Conservation (phyloP, 1,284 basidiomycete species). For the Chiua sp. region DNA sequence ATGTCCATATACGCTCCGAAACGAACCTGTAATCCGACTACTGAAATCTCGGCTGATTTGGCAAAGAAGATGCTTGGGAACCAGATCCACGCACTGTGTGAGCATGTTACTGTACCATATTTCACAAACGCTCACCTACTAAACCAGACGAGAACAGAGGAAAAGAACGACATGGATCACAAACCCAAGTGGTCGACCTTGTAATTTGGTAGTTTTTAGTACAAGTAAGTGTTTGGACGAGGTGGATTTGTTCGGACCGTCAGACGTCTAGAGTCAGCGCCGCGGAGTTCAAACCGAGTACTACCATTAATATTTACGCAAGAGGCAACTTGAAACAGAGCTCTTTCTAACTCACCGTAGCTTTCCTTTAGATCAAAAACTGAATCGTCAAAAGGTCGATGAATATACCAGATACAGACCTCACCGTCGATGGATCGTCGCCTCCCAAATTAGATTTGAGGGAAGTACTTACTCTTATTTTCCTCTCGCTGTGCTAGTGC, state of each 20-base stretch:
- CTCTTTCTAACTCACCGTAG: too few species aligned
- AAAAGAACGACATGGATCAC: slow-evolving; percentile 52
- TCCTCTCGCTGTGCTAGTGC: neutral
- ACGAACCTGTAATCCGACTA: slow-evolving; percentile 89
- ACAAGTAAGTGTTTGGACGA: too few species aligned
- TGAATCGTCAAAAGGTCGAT: too few species aligned
- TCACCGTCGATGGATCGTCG: too few species aligned
- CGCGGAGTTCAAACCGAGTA: slow-evolving; percentile 20
- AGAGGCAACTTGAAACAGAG: too few species aligned
- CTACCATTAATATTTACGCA: too few species aligned
- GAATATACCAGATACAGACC: too few species aligned
- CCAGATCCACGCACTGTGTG: neutral
- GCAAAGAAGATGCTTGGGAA: slow-evolving; percentile 78
- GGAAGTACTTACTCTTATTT: too few species aligned
- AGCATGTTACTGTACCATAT: neutral
- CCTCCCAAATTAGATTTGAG: too few species aligned
- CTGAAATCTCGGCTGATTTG: slow-evolving; percentile 90
- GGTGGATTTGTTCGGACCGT: too few species aligned
- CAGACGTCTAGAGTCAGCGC: neutral
- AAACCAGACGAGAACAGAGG: slow-evolving; percentile 72
- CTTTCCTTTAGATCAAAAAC: too few species aligned
- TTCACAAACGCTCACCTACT: slow-evolving; percentile 51
- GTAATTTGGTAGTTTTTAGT: too few species aligned
- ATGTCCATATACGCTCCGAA: slow-evolving; percentile 2
- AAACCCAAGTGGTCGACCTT: neutral